Evolutionary conservation across 495 filamentous ascomycete species (phyloP), one percentile per base, ranked within the genome.

Genomic region (Bathelium albidoporum): DNA sequence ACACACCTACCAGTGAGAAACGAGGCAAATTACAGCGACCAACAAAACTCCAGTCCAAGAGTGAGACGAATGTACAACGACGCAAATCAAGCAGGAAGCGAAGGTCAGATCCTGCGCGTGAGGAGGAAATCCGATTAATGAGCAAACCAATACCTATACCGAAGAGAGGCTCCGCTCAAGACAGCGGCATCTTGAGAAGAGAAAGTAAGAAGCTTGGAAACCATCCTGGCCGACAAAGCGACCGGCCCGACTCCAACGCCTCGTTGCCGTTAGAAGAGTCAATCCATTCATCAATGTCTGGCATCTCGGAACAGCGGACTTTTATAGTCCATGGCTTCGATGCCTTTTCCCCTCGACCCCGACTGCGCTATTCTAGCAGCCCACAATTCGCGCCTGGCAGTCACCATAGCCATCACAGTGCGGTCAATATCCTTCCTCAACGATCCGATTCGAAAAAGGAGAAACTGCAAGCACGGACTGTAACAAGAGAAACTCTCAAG

Each of bases 41-140:
- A 79, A 76, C 78, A 79, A 41, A 63, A 49, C 59, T 74, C 77
- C 1, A 75, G 75, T 24, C 76, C 87, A 28, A 29, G 49, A 55
- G 49, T 55, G 49, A 55, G 49, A 29, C 49, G 11, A 55, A 55
- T 55, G 49, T 55, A 5, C 73, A 84, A 41, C 82, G 85, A 32
- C 84, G 87, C 58, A 88, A 83, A 68, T 85, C 89, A 18, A 94
- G 87, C 78, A 95, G 91, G 75, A 93, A 90, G 73, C 82, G 87
- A 62, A 86, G 87, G 60, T 83, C 85, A 36, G 88, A 95, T 62
- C 83, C 84, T 70, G 79, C 83, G 60, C 81, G 91, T 20, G 91
- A 95, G 72, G 88, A 88, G 61, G 90, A 96, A 75, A 90, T 96
- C 67, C 85, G 85, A 64, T 81, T 88, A n/a, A 87, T 96, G 85